Evolutionary conservation across 768 basidiomycete genomes (phyloP).

Genomic region (Chiua virens): DNA sequence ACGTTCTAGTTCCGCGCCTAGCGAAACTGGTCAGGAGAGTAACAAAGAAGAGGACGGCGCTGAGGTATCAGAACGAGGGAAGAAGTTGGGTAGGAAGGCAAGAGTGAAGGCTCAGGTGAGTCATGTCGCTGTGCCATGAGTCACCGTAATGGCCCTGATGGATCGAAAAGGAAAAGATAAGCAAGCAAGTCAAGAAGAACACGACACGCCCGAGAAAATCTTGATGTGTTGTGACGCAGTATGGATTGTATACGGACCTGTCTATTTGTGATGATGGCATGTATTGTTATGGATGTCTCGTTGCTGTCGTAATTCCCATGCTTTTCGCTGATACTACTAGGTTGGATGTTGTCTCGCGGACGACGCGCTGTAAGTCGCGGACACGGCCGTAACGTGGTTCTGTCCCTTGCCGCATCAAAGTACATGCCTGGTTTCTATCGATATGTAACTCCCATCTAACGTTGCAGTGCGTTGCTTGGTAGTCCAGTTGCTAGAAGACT

Average conservation of each 20-base stretch:
- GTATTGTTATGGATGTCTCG: constrained; percentile 15
- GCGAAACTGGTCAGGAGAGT: constrained; percentile 32
- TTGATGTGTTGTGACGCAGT: constrained; percentile 10
- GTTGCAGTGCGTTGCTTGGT: too few relatives aligned
- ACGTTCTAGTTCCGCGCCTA: constrained; percentile 38
- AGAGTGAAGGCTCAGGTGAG: constrained; percentile 42
- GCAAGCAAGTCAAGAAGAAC: constrained; percentile 24
- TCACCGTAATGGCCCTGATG: constrained; percentile 1
- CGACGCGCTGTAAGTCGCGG: too few relatives aligned
- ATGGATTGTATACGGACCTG: constrained; percentile 7
- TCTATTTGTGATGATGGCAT: constrained; percentile 7
- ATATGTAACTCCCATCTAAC: background rate
- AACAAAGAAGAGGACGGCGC: constrained; percentile 31
- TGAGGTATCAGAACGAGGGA: constrained; percentile 30
- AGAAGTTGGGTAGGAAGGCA: constrained; percentile 40
- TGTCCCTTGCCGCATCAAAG: too few relatives aligned
- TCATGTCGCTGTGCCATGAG: background rate
- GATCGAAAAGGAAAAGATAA: constrained; percentile 31
- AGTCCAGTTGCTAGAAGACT: background rate
- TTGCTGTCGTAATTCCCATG: constrained; percentile 8
- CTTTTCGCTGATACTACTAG: constrained; percentile 1
- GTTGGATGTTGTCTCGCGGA: background rate
- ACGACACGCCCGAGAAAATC: constrained; percentile 23
- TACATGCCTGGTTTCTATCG: too few relatives aligned
- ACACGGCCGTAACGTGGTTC: too few relatives aligned